phyloP scores from a whole-genome alignment of 139 green algal genomes.

The Auxenochlorella pyrenoidosa region DNA sequence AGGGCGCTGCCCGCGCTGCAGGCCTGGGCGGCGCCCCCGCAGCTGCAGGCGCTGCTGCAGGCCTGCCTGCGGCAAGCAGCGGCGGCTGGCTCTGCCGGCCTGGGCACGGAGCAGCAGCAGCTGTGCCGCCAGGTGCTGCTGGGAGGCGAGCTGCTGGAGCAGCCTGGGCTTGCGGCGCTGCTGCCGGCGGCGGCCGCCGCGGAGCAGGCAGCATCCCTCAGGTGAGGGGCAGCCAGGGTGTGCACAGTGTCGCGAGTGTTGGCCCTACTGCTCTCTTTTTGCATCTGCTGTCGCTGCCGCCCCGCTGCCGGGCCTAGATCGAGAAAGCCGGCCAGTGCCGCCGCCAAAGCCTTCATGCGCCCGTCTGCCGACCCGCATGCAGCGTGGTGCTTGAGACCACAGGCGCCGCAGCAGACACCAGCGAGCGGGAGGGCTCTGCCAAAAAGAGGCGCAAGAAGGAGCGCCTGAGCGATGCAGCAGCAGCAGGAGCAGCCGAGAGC shows the following conservation, averaged over 20 bases:
- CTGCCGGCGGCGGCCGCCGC: conserved; percentile 2
- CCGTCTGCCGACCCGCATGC: neutral
- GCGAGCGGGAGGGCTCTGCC: neutral
- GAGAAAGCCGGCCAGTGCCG: neutral
- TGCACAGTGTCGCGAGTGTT: neutral
- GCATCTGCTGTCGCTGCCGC: neutral
- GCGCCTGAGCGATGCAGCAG: neutral
- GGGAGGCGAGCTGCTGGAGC: conserved; percentile 2
- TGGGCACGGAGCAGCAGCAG: neutral
- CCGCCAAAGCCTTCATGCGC: too few relatives aligned
- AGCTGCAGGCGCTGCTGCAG: conserved; percentile 14
- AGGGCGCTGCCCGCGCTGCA: neutral
- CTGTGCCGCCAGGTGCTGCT: conserved; percentile 17
- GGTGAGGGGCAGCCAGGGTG: neutral
- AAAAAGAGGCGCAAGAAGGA: conserved; percentile 15
- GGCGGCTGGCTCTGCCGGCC: too few relatives aligned
- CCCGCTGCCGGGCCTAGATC: neutral
- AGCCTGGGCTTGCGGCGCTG: neutral
- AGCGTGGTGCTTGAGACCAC: neutral
- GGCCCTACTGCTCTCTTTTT: neutral
- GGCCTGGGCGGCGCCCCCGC: neutral
- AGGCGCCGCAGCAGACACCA: neutral
- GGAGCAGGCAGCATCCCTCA: neutral
- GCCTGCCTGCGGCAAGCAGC: conserved; percentile 1
- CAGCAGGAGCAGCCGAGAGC: neutral